Conservation (phyloP, 2,329 filamentous ascomycete genomes). For the Ophiostoma australiae region DNA sequence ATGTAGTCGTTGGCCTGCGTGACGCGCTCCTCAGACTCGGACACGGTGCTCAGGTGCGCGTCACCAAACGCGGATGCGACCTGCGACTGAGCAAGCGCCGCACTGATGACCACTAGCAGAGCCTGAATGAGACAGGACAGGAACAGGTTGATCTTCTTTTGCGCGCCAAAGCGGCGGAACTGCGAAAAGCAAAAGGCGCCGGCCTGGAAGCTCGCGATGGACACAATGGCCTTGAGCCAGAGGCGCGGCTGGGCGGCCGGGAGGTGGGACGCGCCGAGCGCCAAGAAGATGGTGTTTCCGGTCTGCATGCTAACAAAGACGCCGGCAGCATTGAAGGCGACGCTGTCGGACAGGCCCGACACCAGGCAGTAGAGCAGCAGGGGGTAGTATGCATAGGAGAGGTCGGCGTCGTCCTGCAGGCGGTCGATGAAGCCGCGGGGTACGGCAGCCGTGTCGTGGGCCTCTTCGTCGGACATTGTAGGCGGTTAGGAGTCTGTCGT, state of each 20-base stretch:
- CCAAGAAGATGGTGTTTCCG: constrained; percentile 75
- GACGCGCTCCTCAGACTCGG: constrained; percentile 38
- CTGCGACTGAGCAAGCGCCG: constrained; percentile 46
- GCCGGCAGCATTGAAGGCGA: constrained; percentile 70
- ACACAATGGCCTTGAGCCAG: constrained; percentile 68
- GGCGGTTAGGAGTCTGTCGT: not conserved
- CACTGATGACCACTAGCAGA: constrained; percentile 47
- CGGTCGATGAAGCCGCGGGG: constrained; percentile 2
- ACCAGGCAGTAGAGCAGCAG: constrained; percentile 70
- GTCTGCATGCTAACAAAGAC: constrained; percentile 83
- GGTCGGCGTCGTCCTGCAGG: constrained; percentile 24
- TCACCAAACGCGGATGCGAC: constrained; percentile 42
- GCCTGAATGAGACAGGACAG: constrained; percentile 53
- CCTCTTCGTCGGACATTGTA: constrained; percentile 16
- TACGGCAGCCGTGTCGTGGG: not conserved
- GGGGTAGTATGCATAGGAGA: constrained; percentile 54
- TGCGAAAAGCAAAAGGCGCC: constrained; percentile 67
- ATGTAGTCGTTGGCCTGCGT: constrained; percentile 39
- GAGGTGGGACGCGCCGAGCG: constrained; percentile 56
- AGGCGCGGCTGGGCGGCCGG: constrained; percentile 50
- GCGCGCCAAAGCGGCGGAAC: constrained; percentile 53
- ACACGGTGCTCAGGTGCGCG: constrained; percentile 27
- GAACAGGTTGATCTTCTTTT: constrained; percentile 61
- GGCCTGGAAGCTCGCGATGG: constrained; percentile 64
- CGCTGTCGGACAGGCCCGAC: constrained; percentile 72